Percentiles rank a stretch among this genome's conserved stretches.
phyloP scores from a whole-genome alignment of 2,329 filamentous ascomycete genomes.

The Alternaria burnsii region DNA sequence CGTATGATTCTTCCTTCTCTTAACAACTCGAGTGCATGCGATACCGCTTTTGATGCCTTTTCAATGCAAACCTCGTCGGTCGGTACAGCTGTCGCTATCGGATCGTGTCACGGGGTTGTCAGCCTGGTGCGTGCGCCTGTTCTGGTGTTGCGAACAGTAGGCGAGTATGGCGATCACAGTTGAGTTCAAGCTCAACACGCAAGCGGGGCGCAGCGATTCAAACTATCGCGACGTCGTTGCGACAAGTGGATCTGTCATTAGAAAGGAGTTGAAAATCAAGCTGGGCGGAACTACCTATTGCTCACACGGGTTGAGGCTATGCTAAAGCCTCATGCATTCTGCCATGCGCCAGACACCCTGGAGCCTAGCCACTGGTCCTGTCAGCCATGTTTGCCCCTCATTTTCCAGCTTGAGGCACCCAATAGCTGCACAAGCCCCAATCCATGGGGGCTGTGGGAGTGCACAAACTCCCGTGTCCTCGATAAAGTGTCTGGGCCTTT shows the following conservation, averaged over 20 bases:
- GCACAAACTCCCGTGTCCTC: conserved; percentile 22
- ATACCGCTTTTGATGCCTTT: conserved; percentile 25
- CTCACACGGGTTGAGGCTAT: conserved; percentile 35
- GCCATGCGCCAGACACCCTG: conserved; percentile 21
- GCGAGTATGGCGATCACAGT: conserved; percentile 25
- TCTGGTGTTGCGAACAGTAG: conserved; percentile 23
- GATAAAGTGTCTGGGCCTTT: conserved; percentile 23
- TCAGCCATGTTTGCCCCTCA: conserved; percentile 33
- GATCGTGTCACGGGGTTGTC: conserved; percentile 23
- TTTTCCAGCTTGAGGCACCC: conserved; percentile 30
- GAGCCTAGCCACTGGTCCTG: conserved; percentile 29
- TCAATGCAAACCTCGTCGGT: conserved; percentile 14
- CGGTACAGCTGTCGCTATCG: conserved; percentile 20
- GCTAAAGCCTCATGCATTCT: conserved; percentile 24
- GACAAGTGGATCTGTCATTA: conserved; percentile 30
- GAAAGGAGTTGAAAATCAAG: conserved; percentile 27
- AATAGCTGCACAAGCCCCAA: conserved; percentile 21
- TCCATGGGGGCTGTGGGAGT: conserved; percentile 32
- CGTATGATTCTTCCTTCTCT: conserved; percentile 23
- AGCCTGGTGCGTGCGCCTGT: conserved; percentile 37
- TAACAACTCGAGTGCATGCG: conserved; percentile 25
- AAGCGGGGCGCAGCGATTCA: conserved; percentile 34
- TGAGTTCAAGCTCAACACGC: conserved; percentile 26
- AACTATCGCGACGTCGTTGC: conserved; percentile 24
- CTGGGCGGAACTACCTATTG: conserved; percentile 17